A percentile compares a stretch with the other conserved stretches of the same genome.
phyloP scores from a whole-genome alignment of 768 basidiomycete species.

The Termitomyces sp. region DNA sequence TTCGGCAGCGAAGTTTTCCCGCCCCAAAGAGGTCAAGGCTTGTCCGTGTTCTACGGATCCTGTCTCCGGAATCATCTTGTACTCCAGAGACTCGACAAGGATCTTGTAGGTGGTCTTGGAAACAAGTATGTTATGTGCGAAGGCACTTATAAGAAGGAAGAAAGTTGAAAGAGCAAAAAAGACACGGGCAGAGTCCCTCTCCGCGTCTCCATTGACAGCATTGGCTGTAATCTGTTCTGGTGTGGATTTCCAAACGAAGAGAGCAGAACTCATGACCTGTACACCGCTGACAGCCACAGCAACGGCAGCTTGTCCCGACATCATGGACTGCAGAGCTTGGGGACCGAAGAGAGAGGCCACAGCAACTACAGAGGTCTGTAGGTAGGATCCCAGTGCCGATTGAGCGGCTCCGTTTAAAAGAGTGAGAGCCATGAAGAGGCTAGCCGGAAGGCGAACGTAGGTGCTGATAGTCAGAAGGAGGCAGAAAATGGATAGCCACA shows the following conservation, averaged over 20 bases:
- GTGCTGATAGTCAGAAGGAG: conserved; percentile 67
- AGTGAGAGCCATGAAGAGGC: conserved; percentile 66
- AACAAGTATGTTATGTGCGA: conserved; percentile 55
- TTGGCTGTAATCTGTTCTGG: conserved; percentile 23
- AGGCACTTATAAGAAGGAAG: conserved; percentile 56
- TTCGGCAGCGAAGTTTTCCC: conserved; percentile 25
- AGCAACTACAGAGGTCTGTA: conserved; percentile 75
- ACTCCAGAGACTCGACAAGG: conserved; percentile 46
- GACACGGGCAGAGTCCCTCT: conserved; percentile 64
- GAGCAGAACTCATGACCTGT: conserved; percentile 64
- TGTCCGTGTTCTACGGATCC: conserved; percentile 30
- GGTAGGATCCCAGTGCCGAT: conserved; percentile 65
- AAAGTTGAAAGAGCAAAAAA: conserved; percentile 73
- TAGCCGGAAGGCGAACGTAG: conserved; percentile 51
- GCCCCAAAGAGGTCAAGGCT: conserved; percentile 33
- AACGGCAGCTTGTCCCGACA: conserved; percentile 86
- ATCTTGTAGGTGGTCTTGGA: conserved; percentile 57
- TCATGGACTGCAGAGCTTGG: conserved; percentile 66
- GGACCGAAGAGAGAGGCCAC: conserved; percentile 81
- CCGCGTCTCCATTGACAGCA: conserved; percentile 45
- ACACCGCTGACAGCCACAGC: conserved; percentile 79
- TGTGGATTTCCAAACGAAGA: conserved; percentile 50
- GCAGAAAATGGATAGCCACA: conserved; percentile 50
- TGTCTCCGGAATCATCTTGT: conserved; percentile 20
- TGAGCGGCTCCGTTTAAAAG: conserved; percentile 60